Evolutionary conservation across 2,329 filamentous ascomycete genomes (phyloP).

Genomic region (Fusarium domesticum): DNA sequence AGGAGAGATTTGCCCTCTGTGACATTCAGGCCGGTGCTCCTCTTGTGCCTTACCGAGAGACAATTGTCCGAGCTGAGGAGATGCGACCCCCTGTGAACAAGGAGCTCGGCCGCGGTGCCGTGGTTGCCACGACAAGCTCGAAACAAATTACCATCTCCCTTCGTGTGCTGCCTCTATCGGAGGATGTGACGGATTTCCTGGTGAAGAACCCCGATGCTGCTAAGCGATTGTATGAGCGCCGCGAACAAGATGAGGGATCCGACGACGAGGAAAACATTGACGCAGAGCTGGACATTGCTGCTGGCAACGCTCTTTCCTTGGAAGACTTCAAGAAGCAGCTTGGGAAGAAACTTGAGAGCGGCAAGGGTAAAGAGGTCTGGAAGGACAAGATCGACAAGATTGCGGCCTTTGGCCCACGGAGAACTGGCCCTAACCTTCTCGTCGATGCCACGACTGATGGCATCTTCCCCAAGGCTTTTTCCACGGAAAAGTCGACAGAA

Average conservation of each 20-base stretch:
- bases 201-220: constrained; percentile 75
- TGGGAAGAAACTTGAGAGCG: constrained; percentile 62
- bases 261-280: constrained; percentile 41
- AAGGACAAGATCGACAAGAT: constrained; percentile 74
- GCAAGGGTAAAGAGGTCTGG: constrained; percentile 74
- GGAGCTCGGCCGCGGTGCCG: constrained; percentile 78
- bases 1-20: constrained; percentile 88
- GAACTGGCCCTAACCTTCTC: constrained; percentile 83
- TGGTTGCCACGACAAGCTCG: constrained; percentile 72
- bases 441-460: constrained; percentile 75
- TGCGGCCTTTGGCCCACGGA: constrained; percentile 81
- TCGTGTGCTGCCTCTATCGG: constrained; percentile 74
- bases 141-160: constrained; percentile 80
- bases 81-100: constrained; percentile 88
- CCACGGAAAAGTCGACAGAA: constrained; percentile 33
- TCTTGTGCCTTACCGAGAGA: constrained; percentile 94
- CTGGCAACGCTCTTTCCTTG: constrained; percentile 61
- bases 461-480: constrained; percentile 69
- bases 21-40: constrained; percentile 92
- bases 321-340: constrained; percentile 77
- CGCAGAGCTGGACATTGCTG: constrained; percentile 56
- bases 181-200: constrained; percentile 78
- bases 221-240: constrained; percentile 72
- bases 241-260: constrained; percentile 40
- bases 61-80: constrained; percentile 80